phyloP scores from a whole-genome alignment of 2,329 filamentous ascomycete species.

The Fusarium austroafricanum region DNA sequence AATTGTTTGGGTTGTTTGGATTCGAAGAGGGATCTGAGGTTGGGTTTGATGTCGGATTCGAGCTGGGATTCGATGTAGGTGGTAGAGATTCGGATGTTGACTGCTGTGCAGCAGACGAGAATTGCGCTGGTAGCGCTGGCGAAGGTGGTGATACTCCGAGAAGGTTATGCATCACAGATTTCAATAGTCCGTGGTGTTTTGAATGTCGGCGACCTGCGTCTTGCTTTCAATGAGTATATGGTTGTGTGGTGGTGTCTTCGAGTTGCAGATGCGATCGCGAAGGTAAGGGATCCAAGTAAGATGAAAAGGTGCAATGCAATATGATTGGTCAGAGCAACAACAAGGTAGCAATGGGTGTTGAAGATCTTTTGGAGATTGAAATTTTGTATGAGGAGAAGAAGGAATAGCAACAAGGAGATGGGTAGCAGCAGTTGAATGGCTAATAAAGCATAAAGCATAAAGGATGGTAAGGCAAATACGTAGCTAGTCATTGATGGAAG shows the following conservation, averaged over 20 bases:
- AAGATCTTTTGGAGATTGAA: slow-evolving; percentile 29
- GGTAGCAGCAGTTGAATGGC: slow-evolving; percentile 36
- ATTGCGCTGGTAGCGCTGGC: slow-evolving; percentile 44
- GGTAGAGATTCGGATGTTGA: slow-evolving; percentile 38
- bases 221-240: slow-evolving; percentile 31
- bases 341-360: slow-evolving; percentile 17
- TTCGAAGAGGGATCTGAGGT: slow-evolving; percentile 39
- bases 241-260: slow-evolving; percentile 13
- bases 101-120: slow-evolving; percentile 49
- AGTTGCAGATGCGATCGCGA: slow-evolving; percentile 21
- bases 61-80: slow-evolving; percentile 33
- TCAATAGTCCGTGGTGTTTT: slow-evolving; percentile 57
- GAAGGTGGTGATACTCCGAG: slow-evolving; percentile 49
- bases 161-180: slow-evolving; percentile 60
- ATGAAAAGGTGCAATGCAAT: slow-evolving; percentile 7
- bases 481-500: slow-evolving; percentile 20
- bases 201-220: slow-evolving; percentile 52
- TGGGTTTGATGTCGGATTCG: slow-evolving; percentile 44
- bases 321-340: slow-evolving; percentile 8
- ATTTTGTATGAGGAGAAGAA: slow-evolving; percentile 21
- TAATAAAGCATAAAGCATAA: slow-evolving; percentile 30
- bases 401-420: slow-evolving; percentile 9
- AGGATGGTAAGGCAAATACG: slow-evolving; percentile 32
- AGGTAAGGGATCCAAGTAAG: slow-evolving; percentile 12
- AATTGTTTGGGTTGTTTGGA: slow-evolving; percentile 46